Percentiles rank a stretch among this genome's conserved stretches.
phyloP scores from a whole-genome alignment of 768 basidiomycete genomes.

The Rubroboletus pulcherrimus region DNA sequence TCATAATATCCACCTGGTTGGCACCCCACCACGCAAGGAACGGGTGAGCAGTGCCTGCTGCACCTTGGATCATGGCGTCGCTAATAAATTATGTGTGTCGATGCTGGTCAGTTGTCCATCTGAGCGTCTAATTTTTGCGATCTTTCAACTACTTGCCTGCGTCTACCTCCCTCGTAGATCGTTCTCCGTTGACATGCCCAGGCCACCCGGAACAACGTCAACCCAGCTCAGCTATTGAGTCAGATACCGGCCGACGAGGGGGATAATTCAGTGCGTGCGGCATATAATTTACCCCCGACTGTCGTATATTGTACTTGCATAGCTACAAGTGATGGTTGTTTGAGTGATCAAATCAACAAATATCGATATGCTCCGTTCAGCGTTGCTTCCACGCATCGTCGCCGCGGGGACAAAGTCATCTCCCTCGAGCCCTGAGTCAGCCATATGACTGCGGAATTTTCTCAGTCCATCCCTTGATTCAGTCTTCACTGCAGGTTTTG shows the following conservation, averaged over 20 bases:
- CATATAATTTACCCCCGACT: background rate
- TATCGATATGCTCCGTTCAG: background rate
- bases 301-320: background rate
- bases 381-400: background rate
- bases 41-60: too few relatives aligned
- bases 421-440: background rate
- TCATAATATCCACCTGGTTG: too few relatives aligned
- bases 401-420: background rate
- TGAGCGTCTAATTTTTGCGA: too few relatives aligned
- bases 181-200: background rate
- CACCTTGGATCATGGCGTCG: too few relatives aligned
- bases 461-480: background rate
- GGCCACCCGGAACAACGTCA: background rate
- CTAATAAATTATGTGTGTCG: too few relatives aligned
- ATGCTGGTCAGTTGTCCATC: too few relatives aligned
- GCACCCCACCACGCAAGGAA: too few relatives aligned
- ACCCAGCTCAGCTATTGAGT: background rate
- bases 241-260: background rate
- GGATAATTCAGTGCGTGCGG: background rate
- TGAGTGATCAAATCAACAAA: background rate
- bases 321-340: background rate
- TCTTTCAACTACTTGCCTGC: too few relatives aligned
- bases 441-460: background rate
- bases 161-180: background rate
- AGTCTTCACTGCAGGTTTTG: background rate